Percentiles rank a stretch among this genome's conserved stretches.
phyloP scores from a whole-genome alignment of 139 green algal species.

The Chlamydomonas sp. region DNA sequence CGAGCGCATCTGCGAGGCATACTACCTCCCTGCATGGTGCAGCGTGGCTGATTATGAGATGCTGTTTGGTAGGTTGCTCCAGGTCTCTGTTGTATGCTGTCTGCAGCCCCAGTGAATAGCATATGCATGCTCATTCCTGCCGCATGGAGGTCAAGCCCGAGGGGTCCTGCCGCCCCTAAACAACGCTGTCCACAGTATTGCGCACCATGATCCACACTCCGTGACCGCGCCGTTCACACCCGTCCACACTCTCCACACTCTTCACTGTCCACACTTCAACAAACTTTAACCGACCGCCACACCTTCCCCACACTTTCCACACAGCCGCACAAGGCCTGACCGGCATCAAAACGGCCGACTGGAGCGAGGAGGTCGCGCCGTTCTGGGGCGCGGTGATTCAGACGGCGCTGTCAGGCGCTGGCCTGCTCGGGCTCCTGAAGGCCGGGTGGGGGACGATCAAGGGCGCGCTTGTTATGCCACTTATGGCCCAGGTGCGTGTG shows the following conservation, averaged over 20 bases:
- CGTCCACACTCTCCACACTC: too few relatives aligned
- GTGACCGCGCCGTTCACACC: too few relatives aligned
- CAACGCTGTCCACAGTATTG: too few relatives aligned
- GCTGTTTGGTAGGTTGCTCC: conserved; percentile 50
- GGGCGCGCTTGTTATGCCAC: conserved; percentile 15
- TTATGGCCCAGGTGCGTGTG: not conserved
- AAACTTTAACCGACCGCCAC: not conserved
- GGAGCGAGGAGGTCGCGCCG: conserved; percentile 81
- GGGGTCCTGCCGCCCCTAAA: too few relatives aligned
- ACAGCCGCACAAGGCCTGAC: conserved; percentile 34
- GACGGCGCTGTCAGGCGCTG: conserved; percentile 65
- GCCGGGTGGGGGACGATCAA: conserved; percentile 84
- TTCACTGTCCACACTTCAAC: too few relatives aligned
- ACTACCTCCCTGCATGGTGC: conserved; percentile 97
- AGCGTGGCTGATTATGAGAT: conserved; percentile 77
- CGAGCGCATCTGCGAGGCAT: conserved; percentile 89
- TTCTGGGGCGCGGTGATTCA: conserved; percentile 95
- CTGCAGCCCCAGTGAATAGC: too few relatives aligned
- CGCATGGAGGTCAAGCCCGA: too few relatives aligned
- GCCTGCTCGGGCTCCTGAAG: conserved; percentile 73
- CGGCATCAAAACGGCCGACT: conserved; percentile 69
- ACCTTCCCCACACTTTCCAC: not conserved
- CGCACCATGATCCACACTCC: too few relatives aligned
- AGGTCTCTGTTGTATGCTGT: not conserved
- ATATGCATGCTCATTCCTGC: too few relatives aligned